These are phyloP conservation scores for Ehretia macrophylla DNA, from an alignment of 257 asterid genomes.

Conservation along the genomic window DNA sequence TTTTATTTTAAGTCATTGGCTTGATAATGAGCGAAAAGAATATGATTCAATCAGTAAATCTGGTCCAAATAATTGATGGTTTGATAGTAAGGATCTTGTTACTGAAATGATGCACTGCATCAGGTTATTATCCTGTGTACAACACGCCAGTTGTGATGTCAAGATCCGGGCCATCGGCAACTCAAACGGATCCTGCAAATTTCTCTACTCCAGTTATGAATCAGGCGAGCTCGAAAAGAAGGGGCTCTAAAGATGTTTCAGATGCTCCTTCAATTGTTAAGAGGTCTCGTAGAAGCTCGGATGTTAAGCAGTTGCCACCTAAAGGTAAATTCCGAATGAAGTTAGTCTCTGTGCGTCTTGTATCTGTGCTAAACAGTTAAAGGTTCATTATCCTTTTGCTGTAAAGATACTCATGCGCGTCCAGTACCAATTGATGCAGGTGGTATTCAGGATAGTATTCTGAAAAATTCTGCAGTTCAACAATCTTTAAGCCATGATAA, in stretches of 20 bases:
- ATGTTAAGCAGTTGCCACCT: constrained; percentile 21
- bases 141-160: constrained; percentile 43
- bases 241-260: constrained; percentile 36
- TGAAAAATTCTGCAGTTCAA: constrained; percentile 20
- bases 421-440: constrained; percentile 29
- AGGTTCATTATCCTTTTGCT: neutral
- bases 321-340: constrained; percentile 40
- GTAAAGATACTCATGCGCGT: constrained; percentile 34
- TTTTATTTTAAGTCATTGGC: too few species aligned
- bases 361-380: neutral
- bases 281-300: constrained; percentile 45
- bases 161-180: constrained; percentile 24
- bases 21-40: too few species aligned
- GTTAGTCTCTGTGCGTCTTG: constrained; percentile 1
- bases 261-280: constrained; percentile 34
- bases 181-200: constrained; percentile 24
- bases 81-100: too few species aligned
- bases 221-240: constrained; percentile 45
- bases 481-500: constrained; percentile 25
- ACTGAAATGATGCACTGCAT: too few species aligned
- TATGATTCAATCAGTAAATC: too few species aligned
- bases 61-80: too few species aligned
- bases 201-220: constrained; percentile 39
- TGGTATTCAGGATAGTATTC: constrained; percentile 23
- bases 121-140: constrained; percentile 52